Percentiles rank a stretch among this genome's conserved stretches.
phyloP scores from a whole-genome alignment of 192 early-diverging fungal species.

The Coemansia umbellata region DNA sequence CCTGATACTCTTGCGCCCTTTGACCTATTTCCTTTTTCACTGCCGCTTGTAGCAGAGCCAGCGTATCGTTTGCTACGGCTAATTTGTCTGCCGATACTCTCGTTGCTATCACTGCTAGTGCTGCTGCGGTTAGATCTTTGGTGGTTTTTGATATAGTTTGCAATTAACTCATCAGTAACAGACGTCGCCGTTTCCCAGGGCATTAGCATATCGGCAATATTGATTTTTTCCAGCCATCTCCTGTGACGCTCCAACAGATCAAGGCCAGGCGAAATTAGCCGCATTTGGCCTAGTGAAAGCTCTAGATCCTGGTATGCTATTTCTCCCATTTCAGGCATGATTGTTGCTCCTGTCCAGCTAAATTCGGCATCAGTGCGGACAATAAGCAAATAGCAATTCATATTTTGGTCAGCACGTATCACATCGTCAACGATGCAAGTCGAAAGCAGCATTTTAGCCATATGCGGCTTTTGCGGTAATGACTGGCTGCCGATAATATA shows the following conservation, averaged over 20 bases:
- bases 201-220: constrained; percentile 24
- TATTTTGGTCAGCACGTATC: constrained; percentile 7
- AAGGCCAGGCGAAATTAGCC: constrained; percentile 43
- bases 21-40: not conserved
- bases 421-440: constrained; percentile 47
- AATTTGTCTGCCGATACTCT: not conserved
- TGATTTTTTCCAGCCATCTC: constrained; percentile 23
- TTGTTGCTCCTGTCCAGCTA: constrained; percentile 36
- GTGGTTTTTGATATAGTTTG: not conserved
- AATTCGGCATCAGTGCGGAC: constrained; percentile 45
- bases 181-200: constrained; percentile 31
- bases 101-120: not conserved
- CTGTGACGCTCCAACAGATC: constrained; percentile 30
- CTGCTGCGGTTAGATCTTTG: not conserved
- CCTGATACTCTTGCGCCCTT: not conserved
- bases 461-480: constrained; percentile 51
- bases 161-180: constrained; percentile 34
- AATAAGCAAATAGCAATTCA: constrained; percentile 40
- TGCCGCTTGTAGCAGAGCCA: not conserved
- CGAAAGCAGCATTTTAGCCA: constrained; percentile 52
- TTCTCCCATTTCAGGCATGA: constrained; percentile 9
- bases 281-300: constrained; percentile 40
- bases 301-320: constrained; percentile 34
- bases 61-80: not conserved
- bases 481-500: constrained; percentile 75